Conservation (phyloP, 768 basidiomycete species). For the Trametes maxima region DNA sequence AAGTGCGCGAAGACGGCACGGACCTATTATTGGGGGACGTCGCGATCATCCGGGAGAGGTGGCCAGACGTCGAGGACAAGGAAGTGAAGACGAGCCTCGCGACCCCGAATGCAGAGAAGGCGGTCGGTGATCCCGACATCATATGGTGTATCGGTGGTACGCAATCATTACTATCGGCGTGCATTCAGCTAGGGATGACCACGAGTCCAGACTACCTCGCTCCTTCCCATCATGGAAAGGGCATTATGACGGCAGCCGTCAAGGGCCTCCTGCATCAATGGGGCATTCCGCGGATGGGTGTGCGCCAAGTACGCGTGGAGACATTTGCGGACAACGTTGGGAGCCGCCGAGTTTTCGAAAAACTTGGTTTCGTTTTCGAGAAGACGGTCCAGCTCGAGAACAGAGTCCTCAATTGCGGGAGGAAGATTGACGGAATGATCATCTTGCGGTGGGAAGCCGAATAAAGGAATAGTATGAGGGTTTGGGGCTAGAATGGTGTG, state of each 20-base stretch:
- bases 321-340: constrained; percentile 57
- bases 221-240: constrained; percentile 61
- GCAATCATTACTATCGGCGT: constrained; percentile 16
- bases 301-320: constrained; percentile 45
- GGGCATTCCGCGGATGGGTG: constrained; percentile 67
- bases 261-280: constrained; percentile 55
- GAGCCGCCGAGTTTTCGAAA: constrained; percentile 67
- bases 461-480: neutral
- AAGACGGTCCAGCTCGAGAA: constrained; percentile 43
- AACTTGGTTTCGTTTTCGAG: constrained; percentile 56
- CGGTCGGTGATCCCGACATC: constrained; percentile 55
- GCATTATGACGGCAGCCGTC: constrained; percentile 75
- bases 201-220: constrained; percentile 51
- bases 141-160: constrained; percentile 65
- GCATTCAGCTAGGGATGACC: neutral
- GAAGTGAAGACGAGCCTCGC: constrained; percentile 39
- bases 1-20: constrained; percentile 55
- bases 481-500: neutral
- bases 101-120: constrained; percentile 44
- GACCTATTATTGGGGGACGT: constrained; percentile 56
- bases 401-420: constrained; percentile 40
- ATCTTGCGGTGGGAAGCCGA: constrained; percentile 30
- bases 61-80: constrained; percentile 38
- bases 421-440: constrained; percentile 25
- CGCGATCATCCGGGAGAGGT: constrained; percentile 33